Percentiles rank a stretch among this genome's conserved stretches.
These are phyloP conservation scores for Sanghuangporus sanghuang DNA, from an alignment of 1,284 basidiomycete species.

Conservation along the genomic window DNA sequence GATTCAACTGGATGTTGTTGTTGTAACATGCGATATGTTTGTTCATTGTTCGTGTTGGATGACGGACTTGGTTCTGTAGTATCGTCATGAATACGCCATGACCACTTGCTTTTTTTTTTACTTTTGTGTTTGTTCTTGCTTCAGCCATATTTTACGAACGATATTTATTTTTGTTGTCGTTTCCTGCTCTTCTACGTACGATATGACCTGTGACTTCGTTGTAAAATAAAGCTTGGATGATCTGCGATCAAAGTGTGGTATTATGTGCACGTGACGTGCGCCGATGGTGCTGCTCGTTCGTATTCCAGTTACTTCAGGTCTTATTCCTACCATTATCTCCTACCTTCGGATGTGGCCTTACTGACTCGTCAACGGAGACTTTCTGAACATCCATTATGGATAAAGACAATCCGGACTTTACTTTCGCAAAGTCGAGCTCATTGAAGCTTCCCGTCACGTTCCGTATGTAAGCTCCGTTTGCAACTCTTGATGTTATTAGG, in stretches of 20 bases:
- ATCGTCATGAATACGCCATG: neutral
- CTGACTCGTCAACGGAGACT: neutral
- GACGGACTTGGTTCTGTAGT: neutral
- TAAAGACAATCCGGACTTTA: constrained; percentile 79
- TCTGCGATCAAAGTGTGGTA: too few relatives aligned
- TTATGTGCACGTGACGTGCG: too few relatives aligned
- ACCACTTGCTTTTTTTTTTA: neutral
- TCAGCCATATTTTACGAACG: too few relatives aligned
- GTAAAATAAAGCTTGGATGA: too few relatives aligned
- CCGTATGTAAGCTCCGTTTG: constrained; percentile 60
- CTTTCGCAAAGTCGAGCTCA: constrained; percentile 84
- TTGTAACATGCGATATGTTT: neutral
- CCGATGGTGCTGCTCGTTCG: too few relatives aligned
- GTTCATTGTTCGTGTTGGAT: neutral
- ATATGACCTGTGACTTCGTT: too few relatives aligned
- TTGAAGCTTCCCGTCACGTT: constrained; percentile 84
- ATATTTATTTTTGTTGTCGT: too few relatives aligned
- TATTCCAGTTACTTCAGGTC: neutral
- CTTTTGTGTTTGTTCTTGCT: neutral
- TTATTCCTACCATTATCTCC: neutral
- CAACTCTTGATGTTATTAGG: neutral
- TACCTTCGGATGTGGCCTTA: neutral
- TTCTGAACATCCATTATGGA: constrained; percentile 42
- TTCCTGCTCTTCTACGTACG: too few relatives aligned
- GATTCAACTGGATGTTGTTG: too few relatives aligned